These are phyloP conservation scores for Ophiostoma montium DNA, from an alignment of 2,329 filamentous ascomycete genomes.

Conservation along the genomic window DNA sequence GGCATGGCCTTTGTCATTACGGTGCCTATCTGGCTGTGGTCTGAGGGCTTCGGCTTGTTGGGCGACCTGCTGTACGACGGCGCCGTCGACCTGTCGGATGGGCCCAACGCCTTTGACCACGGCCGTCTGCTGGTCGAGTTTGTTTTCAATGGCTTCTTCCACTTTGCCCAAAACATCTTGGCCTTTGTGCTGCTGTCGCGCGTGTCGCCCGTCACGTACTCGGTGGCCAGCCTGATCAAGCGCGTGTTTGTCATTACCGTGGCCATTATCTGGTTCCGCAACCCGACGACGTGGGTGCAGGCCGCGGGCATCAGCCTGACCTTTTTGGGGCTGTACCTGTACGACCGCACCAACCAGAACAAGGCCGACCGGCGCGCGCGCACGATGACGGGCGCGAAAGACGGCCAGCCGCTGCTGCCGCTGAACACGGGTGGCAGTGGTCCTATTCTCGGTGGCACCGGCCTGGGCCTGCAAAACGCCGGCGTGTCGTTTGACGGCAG, in stretches of 20 bases:
- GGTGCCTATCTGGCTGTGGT: constrained; percentile 82
- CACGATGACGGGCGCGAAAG: constrained; percentile 37
- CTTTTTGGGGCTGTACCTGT: constrained; percentile 84
- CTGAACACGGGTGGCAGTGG: constrained; percentile 27
- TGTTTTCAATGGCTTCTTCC: constrained; percentile 90
- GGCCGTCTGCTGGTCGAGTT: constrained; percentile 70
- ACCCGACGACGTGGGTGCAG: constrained; percentile 69
- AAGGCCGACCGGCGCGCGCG: constrained; percentile 75
- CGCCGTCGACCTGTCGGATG: constrained; percentile 46
- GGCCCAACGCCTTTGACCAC: constrained; percentile 58
- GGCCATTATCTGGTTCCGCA: constrained; percentile 93
- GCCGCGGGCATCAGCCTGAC: constrained; percentile 76
- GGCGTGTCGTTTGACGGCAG: constrained; percentile 27
- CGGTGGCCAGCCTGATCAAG: constrained; percentile 89
- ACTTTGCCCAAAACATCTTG: constrained; percentile 92
- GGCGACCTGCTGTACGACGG: constrained; percentile 70
- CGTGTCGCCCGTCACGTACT: constrained; percentile 93
- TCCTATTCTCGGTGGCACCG: constrained; percentile 1
- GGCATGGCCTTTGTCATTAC: constrained; percentile 83
- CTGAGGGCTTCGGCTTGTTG: constrained; percentile 67
- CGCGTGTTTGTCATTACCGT: constrained; percentile 93
- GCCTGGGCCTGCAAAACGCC: constrained; percentile 19
- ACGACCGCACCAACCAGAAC: constrained; percentile 82
- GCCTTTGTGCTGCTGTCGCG: constrained; percentile 86
- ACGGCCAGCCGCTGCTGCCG: constrained; percentile 48